Base-by-base conservation (phyloP, 371 early-diverging fungal genomes). In the Smittium culicis region DNA sequence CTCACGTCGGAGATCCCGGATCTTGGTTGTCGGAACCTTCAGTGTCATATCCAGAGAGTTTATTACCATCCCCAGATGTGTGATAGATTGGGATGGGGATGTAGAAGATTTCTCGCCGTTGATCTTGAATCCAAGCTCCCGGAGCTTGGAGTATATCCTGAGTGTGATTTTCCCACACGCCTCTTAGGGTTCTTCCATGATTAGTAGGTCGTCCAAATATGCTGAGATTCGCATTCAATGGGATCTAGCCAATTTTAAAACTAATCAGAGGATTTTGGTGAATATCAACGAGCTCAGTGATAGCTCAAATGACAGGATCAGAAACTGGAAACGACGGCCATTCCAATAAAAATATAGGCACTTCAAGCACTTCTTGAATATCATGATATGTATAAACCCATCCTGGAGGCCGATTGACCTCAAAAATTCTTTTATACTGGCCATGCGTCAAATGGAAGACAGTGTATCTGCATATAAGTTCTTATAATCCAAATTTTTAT, bases 271-370 rank as follows among this genome's bases (percentile, higher is more conserved):
- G n/a, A 79, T 67, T 61, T 73, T 74, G 5, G 80, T 80, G 57
- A 82, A 82, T 17, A 75, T 72, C 5, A 68, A 68, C 0, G 79
- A 79, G 1, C 74, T 73, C n/a, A 77, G 72, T 1, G 79, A 73
- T 0, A 82, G 72, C 1, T 79, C 82, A 62, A 82, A 82, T 1
- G 79, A 72, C 32, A 75, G 63, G 0, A 76, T 73, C 1, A 67
- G 67, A 71, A 74, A 82, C 69, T 79, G 80, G 68, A 79, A 82
- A n/a, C 70, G 65, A 28, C 74, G 68, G 17, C 73, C 75, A 31
- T 78, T 70, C 74, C 79, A 81, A n/a, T 68, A 54, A 61, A 81
- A 79, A 35, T 75, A 79, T 14, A 81, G 74, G 65, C 69, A 79
- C 0, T 65, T 63, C 67, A 61, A 66, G 72, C 69, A 25, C 72